Evolutionary conservation across 2,329 filamentous ascomycete species (phyloP), one percentile per base, ranked within the genome.

Genomic region (Chrysosporium keratinophilum): DNA sequence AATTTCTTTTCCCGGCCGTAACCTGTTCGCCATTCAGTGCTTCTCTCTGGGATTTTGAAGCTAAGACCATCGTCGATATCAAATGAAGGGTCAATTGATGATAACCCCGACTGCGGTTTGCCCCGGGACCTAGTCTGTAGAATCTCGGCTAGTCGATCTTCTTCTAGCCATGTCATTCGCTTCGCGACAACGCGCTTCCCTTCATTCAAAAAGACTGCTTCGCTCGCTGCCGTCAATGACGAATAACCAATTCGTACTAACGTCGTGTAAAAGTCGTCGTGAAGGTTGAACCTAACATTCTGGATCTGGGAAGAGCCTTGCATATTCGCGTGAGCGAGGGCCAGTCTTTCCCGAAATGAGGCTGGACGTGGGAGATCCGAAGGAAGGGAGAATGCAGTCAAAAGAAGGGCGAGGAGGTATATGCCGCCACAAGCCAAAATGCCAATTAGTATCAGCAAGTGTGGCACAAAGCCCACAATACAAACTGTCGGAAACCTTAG

Each of bases 231-330:
- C 0, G 88, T 95, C 57, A 97, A 81, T 11, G 91, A 83, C 10
- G 83, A 84, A 64, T 96, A 96, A 0, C 93, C 93, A 35, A 88
- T 81, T 56, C 90, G 84, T 2, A 97, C 76, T 3, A 97, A 75
- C 0, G 88, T 87, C 0, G 89, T 95, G 67, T 97, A 98, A 65
- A 97, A 96, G 66, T 98, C 93, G 76, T 97, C 94, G 53, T 88
- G 83, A 74, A 86, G 83, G 42, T 84, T 87, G 52, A 97, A 80
- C 11, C 84, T 81, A 37, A 96, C 81, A 39, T 85, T 84, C 1
- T 86, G 85, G 19, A 96, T 77, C 11, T 93, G 89, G 2, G 91
- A 81, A 56, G 93, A 93, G 1, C 90, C 90, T 69, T 96, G 90
- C 77, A 97, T 85, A 61, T 97, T 97, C 47, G 80, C 80, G 64